A percentile compares a stretch with the other conserved stretches of the same genome.
These are phyloP conservation scores for Exserohilum turcica DNA, from an alignment of 2,329 filamentous ascomycete genomes.

Conservation along the genomic window DNA sequence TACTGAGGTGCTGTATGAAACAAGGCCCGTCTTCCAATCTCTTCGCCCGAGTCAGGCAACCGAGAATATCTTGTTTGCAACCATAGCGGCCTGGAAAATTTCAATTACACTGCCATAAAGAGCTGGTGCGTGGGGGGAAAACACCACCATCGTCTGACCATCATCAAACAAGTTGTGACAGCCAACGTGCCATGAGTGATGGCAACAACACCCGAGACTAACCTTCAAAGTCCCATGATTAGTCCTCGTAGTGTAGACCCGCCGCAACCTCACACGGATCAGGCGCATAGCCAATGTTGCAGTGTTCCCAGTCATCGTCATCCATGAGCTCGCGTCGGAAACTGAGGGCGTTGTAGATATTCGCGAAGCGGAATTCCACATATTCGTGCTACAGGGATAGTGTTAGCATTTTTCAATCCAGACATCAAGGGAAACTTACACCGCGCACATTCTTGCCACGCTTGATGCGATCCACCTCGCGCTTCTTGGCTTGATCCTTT, in stretches of 20 bases:
- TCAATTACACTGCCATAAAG: too few species aligned
- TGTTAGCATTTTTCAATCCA: constrained; percentile 11
- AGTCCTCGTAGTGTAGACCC: constrained; percentile 36
- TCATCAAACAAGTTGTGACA: neutral
- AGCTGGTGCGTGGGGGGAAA: too few species aligned
- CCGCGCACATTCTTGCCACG: constrained; percentile 48
- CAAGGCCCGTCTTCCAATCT: too few species aligned
- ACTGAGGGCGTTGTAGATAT: constrained; percentile 52
- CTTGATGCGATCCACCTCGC: constrained; percentile 54
- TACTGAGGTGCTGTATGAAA: neutral
- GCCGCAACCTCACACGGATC: constrained; percentile 50
- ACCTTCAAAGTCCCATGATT: constrained; percentile 12
- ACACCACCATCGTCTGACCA: neutral
- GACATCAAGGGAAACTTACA: constrained; percentile 40
- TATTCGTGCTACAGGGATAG: constrained; percentile 44
- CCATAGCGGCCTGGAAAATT: too few species aligned
- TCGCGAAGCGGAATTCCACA: constrained; percentile 56
- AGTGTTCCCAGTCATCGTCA: constrained; percentile 54
- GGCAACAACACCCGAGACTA: too few species aligned
- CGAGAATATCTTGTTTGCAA: too few species aligned
- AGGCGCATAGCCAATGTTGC: constrained; percentile 49
- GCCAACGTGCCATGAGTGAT: neutral
- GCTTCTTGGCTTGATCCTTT: constrained; percentile 39
- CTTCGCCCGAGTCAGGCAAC: too few species aligned
- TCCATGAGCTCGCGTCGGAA: constrained; percentile 51